phyloP scores from a whole-genome alignment of 2,329 filamentous ascomycete genomes.

The Aaosphaeria pasadenensis region DNA sequence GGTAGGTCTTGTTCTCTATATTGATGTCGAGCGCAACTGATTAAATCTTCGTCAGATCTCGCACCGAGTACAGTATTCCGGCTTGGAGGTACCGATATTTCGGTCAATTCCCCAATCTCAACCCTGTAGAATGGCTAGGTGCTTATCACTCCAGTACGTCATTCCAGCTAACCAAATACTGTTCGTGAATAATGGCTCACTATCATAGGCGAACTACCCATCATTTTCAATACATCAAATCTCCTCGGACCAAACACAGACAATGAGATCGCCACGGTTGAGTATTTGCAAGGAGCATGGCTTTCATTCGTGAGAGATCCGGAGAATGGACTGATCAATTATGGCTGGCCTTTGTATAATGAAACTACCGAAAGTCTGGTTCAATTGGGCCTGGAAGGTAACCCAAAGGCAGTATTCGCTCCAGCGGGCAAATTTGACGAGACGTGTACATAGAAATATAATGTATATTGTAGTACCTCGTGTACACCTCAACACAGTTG shows the following conservation, averaged over 20 bases:
- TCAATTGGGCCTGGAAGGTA: constrained; percentile 12
- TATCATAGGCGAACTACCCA: not conserved
- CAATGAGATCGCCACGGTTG: constrained; percentile 22
- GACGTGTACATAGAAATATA: not conserved
- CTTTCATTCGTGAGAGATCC: constrained; percentile 31
- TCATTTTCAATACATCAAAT: constrained; percentile 1
- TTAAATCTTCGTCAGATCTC: not conserved
- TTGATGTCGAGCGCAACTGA: not conserved
- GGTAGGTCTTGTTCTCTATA: not conserved
- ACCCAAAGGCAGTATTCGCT: constrained; percentile 31
- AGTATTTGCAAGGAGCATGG: constrained; percentile 30
- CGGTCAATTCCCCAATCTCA: constrained; percentile 12
- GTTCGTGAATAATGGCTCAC: not conserved
- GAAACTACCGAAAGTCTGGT: constrained; percentile 12
- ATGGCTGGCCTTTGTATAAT: constrained; percentile 14
- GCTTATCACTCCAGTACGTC: constrained; percentile 9
- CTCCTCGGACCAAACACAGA: constrained; percentile 12
- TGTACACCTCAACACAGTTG: no score
- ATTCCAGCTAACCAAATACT: not conserved
- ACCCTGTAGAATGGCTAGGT: constrained; percentile 9
- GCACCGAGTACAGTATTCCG: not conserved
- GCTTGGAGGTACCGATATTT: constrained; percentile 5
- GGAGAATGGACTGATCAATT: constrained; percentile 9
- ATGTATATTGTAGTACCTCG: no score
- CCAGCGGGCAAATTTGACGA: constrained; percentile 19